A percentile compares a stretch with the other conserved stretches of the same genome.
Conservation (phyloP, 768 basidiomycete species). For the Fibroporia radiculosa region DNA sequence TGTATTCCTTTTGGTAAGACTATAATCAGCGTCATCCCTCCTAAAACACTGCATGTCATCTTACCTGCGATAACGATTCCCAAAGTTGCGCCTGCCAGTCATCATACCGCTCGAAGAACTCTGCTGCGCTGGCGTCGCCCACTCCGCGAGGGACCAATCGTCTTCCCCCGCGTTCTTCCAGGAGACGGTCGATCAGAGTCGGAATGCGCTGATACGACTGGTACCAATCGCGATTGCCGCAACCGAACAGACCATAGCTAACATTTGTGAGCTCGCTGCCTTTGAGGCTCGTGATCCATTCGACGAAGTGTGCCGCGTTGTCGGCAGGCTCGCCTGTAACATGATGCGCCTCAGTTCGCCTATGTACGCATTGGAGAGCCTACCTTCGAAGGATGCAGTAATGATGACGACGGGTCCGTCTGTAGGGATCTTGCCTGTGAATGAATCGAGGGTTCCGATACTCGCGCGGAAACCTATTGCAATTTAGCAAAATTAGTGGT, state of each 20-base stretch:
- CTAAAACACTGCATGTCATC: background rate
- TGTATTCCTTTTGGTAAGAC: conserved; percentile 23
- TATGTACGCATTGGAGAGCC: background rate
- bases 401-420: conserved; percentile 38
- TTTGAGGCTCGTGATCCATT: conserved; percentile 28
- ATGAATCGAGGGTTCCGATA: conserved; percentile 33
- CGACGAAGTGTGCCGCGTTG: conserved; percentile 38
- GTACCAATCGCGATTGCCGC: conserved; percentile 42
- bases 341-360: background rate
- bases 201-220: conserved; percentile 41
- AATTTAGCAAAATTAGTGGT: background rate
- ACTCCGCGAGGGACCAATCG: conserved; percentile 31
- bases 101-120: conserved; percentile 39
- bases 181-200: conserved; percentile 28
- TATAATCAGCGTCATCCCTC: background rate
- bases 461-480: conserved; percentile 29
- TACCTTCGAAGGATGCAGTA: conserved; percentile 41
- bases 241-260: conserved; percentile 40
- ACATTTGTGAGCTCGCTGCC: conserved; percentile 22
- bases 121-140: conserved; percentile 32
- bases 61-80: conserved; percentile 27
- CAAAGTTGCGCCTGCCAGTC: conserved; percentile 33
- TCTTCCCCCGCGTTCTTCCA: conserved; percentile 26
- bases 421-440: conserved; percentile 26
- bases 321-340: conserved; percentile 37